Evolutionary conservation across 192 early-diverging fungal genomes (phyloP), one percentile per base, ranked within the genome.

Genomic region (Geranomyces variabilis): DNA sequence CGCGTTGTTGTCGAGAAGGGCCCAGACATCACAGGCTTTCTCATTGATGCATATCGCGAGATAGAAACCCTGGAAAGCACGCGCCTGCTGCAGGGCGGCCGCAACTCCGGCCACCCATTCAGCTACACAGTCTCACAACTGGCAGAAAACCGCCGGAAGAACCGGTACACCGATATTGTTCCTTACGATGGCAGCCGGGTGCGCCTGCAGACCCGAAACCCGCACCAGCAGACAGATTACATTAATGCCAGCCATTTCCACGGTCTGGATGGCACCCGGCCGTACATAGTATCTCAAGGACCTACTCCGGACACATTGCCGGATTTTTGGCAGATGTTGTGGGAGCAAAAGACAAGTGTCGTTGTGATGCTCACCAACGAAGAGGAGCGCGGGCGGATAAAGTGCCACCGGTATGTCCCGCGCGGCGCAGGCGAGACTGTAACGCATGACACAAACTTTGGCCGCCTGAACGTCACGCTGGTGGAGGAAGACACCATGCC

Each of bases 271-370:
- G 71, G 67, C 9, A 73, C 67, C n/a, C 63, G 45, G n/a, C 51
- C 49, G 43, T 98, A 94, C 68, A 97, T 98, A 77, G 89, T 90
- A 0, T 87, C 93, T 12, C 96, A 98, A 73, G 96, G 94, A 0
- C 96, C 96, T 9, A 70, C 96, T 46, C 83, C 81, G 0, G 77
- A 80, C 13, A 96, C 94, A 0, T 77, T 88, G 26, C 66, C 77
- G 29, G 93, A 93, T 63, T 97, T 98, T 76, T 98, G 96, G 96
- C 82, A 83, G 70, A 94, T 96, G 93, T 80, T 93, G 5, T 86
- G 87, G 83, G 93, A 98, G 73, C 89, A 95, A 43, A 69, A 83
- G 33, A 74, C 82, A 2, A 69, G 78, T 1, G 88, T 98, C 8
- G 88, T 98, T 66, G 93, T 96, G 1, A 95, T 95, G 88, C 79